Conservation (phyloP, 495 filamentous ascomycete genomes). For the Friedmanniomyces simplex region DNA sequence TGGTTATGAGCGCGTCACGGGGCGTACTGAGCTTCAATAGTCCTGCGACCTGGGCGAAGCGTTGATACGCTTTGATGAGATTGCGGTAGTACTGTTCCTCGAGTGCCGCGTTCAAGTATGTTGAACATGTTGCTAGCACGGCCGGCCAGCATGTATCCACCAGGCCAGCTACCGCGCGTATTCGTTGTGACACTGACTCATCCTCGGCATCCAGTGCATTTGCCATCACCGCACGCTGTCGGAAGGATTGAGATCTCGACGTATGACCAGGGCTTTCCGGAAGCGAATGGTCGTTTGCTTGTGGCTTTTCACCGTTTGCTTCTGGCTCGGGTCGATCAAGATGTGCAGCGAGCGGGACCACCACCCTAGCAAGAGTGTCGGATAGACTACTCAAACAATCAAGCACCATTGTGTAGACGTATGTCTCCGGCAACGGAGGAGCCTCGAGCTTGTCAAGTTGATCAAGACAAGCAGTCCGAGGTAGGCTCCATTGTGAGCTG, state of each 20-base stretch:
- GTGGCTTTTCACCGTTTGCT: neutral
- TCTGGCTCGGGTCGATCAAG: constrained; percentile 19
- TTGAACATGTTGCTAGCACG: constrained; percentile 84
- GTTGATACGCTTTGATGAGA: constrained; percentile 88
- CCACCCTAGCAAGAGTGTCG: constrained; percentile 84
- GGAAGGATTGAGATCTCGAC: constrained; percentile 30
- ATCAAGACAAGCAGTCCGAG: constrained; percentile 82
- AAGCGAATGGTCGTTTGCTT: neutral
- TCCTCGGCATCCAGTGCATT: constrained; percentile 68
- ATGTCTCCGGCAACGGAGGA: constrained; percentile 75
- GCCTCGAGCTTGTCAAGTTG: constrained; percentile 87
- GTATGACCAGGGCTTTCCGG: neutral
- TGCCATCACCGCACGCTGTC: constrained; percentile 49
- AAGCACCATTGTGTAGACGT: constrained; percentile 81
- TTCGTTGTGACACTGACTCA: constrained; percentile 57
- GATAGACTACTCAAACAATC: constrained; percentile 80
- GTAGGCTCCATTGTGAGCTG: constrained; percentile 79
- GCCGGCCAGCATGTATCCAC: constrained; percentile 94
- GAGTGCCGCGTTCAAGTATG: constrained; percentile 80
- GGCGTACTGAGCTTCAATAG: constrained; percentile 74
- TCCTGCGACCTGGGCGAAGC: constrained; percentile 89
- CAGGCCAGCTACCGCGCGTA: constrained; percentile 66
- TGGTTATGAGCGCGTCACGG: constrained; percentile 88
- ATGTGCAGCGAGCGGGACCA: constrained; percentile 77
- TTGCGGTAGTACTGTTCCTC: constrained; percentile 93